Percentiles rank a stretch among this genome's conserved stretches.
Conservation (phyloP, 1,284 basidiomycete species). For the Leccinum fallax region DNA sequence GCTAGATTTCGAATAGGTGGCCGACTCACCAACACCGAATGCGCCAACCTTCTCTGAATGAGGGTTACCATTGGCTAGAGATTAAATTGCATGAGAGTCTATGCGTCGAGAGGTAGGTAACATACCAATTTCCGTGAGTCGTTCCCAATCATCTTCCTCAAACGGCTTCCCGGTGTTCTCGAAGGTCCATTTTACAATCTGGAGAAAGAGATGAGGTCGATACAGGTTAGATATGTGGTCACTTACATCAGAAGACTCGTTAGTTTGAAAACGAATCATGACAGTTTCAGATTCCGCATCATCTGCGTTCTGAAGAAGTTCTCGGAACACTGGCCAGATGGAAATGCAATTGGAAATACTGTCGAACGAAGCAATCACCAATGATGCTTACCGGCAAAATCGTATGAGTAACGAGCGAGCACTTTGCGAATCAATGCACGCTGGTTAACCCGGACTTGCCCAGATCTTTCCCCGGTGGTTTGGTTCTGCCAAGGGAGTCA, state of each 20-base stretch:
- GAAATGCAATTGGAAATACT: not conserved
- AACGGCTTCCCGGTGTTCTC: conserved; percentile 86
- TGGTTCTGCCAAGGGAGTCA: conserved; percentile 38
- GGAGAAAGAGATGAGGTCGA: not conserved
- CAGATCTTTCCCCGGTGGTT: conserved; percentile 25
- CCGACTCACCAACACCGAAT: no score
- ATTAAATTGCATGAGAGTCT: no score
- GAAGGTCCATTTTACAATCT: conserved; percentile 78
- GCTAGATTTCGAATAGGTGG: no score
- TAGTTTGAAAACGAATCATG: conserved; percentile 74
- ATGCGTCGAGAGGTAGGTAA: not conserved
- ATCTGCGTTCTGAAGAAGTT: conserved; percentile 92
- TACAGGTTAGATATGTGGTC: not conserved
- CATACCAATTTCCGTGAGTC: conserved; percentile 83
- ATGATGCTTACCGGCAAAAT: conserved; percentile 59
- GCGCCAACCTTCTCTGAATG: no score
- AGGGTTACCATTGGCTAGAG: no score
- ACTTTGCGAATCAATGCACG: conserved; percentile 91
- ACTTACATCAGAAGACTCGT: not conserved
- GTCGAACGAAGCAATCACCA: no score
- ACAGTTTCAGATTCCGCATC: conserved; percentile 83
- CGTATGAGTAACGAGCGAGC: conserved; percentile 83
- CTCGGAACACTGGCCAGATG: conserved; percentile 68
- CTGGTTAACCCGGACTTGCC: conserved; percentile 92
- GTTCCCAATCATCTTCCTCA: conserved; percentile 80